Base-by-base conservation (phyloP, 164 flowering plant genomes). In the Vitis rotundifolia region DNA sequence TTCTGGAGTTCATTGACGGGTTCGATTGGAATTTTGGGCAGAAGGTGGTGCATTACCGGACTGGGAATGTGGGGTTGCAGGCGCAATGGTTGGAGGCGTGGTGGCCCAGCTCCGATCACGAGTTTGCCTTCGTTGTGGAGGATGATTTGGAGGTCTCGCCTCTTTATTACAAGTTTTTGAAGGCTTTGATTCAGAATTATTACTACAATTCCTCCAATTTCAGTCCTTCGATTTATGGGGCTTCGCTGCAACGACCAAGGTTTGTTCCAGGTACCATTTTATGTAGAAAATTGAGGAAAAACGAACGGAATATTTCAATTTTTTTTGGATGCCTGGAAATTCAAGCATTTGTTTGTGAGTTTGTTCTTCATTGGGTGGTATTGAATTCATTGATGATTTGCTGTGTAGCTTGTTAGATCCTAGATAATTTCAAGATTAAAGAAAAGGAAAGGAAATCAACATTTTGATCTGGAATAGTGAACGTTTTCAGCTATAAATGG, bases 11-110 rank as follows among this genome's bases (percentile, higher is more conserved):
- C 57, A 87, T 88, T 16, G 99, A 91, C 79, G 85, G 84, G 70
- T 93, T 95, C 61, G 67, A 44, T 28, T 95, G 98, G 98, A 66
- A 50, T 11, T 84, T 70, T 64, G 97, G 99, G 16, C 81, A 85
- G 47, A 93, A 95, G 81, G 11, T 93, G 22, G 91, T 95, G 78
- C 99, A 95, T 76, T 93, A 87, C 67, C 67, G 99, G 80, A 90
- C 94, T 8, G 77, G 63, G 58, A 95, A 95, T 73, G 98, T 74
- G 5, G 98, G 99, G 0, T 78, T 95, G 80, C 99, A 95, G 82
- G 93, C 91, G 15, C 99, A 95, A 87, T 95, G 99, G 99, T 67
- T 95, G 62, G 98, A 95, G 81, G 88, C 98, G 0, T 95, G 99
- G 97, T 95, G 98, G 98, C 98, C 99, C 9, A 68, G 78, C 19